These are phyloP conservation scores for Lichina pygmaea DNA, from an alignment of 495 filamentous ascomycete species.

Conservation along the genomic window DNA sequence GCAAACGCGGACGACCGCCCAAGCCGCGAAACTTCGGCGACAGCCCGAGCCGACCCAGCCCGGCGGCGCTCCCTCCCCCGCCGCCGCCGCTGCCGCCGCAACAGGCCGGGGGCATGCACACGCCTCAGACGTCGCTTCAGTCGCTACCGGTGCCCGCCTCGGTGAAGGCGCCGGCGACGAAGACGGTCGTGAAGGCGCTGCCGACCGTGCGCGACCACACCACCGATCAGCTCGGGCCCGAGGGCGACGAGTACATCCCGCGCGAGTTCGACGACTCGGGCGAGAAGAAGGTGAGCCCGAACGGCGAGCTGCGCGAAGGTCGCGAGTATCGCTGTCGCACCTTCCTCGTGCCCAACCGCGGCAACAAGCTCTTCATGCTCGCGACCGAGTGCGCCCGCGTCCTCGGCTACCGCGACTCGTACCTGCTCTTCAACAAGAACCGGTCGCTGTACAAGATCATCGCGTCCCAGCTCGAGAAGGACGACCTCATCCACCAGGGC, in stretches of 20 bases:
- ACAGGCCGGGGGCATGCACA: conserved; percentile 10
- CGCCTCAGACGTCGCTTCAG: conserved; percentile 23
- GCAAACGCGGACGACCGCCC: conserved; percentile 72
- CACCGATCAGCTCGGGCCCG: conserved; percentile 75
- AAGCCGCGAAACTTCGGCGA: conserved; percentile 29
- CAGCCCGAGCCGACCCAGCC: conserved; percentile 13
- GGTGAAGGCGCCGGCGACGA: conserved; percentile 42
- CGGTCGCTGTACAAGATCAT: conserved; percentile 95
- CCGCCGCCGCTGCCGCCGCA: neutral
- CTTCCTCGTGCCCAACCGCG: conserved; percentile 72
- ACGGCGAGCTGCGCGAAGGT: conserved; percentile 53
- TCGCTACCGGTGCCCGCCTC: conserved; percentile 35
- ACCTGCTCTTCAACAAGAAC: conserved; percentile 98
- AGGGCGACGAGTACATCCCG: conserved; percentile 89
- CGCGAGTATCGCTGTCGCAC: conserved; percentile 84
- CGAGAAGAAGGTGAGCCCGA: conserved; percentile 72
- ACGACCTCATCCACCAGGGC: conserved; percentile 83
- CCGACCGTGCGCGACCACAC: conserved; percentile 94
- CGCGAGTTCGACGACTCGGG: conserved; percentile 81
- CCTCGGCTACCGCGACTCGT: conserved; percentile 86
- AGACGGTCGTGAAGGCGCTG: conserved; percentile 74
- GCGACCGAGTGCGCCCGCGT: conserved; percentile 94
- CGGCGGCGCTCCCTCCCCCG: neutral
- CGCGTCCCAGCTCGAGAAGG: conserved; percentile 83
- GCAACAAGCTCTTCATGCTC: conserved; percentile 91